Evolutionary conservation across 2,329 filamentous ascomycete species (phyloP).

Genomic region (Aspergillus niger): DNA sequence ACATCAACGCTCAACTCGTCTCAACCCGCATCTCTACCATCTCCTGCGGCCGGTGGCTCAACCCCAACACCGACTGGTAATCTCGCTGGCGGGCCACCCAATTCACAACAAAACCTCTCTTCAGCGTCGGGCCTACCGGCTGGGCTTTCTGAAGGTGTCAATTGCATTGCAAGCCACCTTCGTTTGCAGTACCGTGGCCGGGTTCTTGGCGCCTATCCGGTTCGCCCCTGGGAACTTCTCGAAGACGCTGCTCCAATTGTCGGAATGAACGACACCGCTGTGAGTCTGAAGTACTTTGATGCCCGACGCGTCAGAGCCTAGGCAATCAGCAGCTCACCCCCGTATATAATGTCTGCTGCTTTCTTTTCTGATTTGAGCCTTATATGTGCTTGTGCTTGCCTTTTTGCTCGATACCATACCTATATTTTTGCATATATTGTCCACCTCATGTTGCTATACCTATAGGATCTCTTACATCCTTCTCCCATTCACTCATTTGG

Average conservation of each 20-base stretch:
- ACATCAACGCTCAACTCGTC: slow-evolving; percentile 18
- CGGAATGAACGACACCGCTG: slow-evolving; percentile 48
- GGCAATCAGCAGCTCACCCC: neutral
- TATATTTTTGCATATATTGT: slow-evolving; percentile 19
- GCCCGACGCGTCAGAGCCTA: slow-evolving; percentile 36
- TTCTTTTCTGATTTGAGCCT: neutral
- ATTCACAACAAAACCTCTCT: slow-evolving; percentile 20
- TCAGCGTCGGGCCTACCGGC: slow-evolving; percentile 12
- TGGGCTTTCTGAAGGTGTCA: slow-evolving; percentile 29
- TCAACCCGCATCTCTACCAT: slow-evolving; percentile 32
- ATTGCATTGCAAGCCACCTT: slow-evolving; percentile 34
- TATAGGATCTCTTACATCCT: neutral
- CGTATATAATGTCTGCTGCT: neutral
- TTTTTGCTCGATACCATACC: slow-evolving; percentile 9
- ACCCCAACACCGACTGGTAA: slow-evolving; percentile 32
- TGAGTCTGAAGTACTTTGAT: slow-evolving; percentile 47
- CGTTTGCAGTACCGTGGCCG: slow-evolving; percentile 42
- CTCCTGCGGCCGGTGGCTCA: slow-evolving; percentile 35
- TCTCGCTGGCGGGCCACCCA: slow-evolving; percentile 19
- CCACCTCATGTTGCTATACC: neutral
- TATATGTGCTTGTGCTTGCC: slow-evolving; percentile 2
- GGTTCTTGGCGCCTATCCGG: slow-evolving; percentile 36
- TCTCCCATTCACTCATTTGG: neutral
- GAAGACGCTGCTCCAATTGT: slow-evolving; percentile 48
- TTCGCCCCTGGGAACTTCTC: slow-evolving; percentile 48